A percentile compares a stretch with the other conserved stretches of the same genome.
Evolutionary conservation across 176 grass and related monocot genomes (phyloP).

Genomic region (Pontederia paniculata): DNA sequence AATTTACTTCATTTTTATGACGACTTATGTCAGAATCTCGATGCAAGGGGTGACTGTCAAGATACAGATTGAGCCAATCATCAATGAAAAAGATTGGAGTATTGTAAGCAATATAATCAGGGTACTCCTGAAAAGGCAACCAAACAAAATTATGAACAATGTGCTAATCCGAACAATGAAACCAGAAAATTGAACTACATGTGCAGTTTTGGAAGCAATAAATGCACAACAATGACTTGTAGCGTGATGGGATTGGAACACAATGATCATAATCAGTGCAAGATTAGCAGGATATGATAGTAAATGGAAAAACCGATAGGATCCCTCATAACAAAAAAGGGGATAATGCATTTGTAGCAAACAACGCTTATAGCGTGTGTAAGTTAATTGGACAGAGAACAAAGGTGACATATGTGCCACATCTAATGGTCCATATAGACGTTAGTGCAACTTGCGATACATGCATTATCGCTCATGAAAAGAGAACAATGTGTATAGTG

Average conservation of each 20-base stretch:
- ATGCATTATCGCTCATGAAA: too few relatives aligned
- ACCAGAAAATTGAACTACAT: background rate
- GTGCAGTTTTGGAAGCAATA: background rate
- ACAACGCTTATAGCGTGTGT: too few relatives aligned
- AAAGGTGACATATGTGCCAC: too few relatives aligned
- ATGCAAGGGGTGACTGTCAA: conserved; percentile 83
- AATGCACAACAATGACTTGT: too few relatives aligned
- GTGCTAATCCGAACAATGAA: background rate
- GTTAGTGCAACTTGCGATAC: too few relatives aligned
- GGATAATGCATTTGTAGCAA: background rate
- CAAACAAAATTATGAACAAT: background rate
- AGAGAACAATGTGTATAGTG: too few relatives aligned
- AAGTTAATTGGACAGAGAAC: too few relatives aligned
- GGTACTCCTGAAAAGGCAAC: conserved; percentile 55
- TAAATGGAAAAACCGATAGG: conserved; percentile 8
- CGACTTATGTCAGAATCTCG: conserved; percentile 68
- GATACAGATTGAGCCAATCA: conserved; percentile 96
- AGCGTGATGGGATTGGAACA: too few relatives aligned
- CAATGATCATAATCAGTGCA: too few relatives aligned
- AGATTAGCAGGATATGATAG: too few relatives aligned
- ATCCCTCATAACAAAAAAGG: too few relatives aligned
- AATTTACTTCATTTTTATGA: conserved; percentile 88
- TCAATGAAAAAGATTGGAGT: conserved; percentile 67
- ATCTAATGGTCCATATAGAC: too few relatives aligned
- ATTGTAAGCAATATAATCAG: conserved; percentile 73